Percentiles rank a stretch among this genome's conserved stretches.
Evolutionary conservation across 83 land plant genomes (phyloP).

Genomic region (Thuja plicata): DNA sequence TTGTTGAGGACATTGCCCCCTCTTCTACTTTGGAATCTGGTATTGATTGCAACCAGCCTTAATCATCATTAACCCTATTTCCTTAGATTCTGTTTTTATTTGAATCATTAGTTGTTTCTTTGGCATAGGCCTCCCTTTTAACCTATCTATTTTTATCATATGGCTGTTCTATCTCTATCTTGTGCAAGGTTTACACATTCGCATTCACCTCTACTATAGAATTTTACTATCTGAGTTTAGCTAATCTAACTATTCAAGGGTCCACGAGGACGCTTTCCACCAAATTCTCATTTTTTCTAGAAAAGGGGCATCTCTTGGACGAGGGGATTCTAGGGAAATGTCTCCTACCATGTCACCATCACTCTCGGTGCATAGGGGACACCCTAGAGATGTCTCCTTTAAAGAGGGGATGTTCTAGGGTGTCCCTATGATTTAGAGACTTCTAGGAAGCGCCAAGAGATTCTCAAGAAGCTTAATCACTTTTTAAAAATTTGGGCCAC

Average conservation of each 20-base stretch:
- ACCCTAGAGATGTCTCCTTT: no score
- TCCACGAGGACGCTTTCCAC: no score
- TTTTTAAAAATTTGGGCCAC: no score
- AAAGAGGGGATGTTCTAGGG: no score
- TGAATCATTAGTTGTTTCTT: not conserved
- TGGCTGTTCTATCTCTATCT: not conserved
- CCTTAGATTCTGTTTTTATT: not conserved
- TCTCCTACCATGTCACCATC: no score
- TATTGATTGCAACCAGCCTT: not conserved
- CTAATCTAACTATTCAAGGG: not conserved
- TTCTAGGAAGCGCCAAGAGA: no score
- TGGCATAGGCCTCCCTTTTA: not conserved
- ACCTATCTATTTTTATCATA: not conserved
- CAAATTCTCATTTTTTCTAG: no score
- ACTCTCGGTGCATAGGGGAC: no score
- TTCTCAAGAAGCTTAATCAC: no score
- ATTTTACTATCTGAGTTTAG: not conserved
- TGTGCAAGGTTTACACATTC: not conserved
- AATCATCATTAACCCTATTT: not conserved
- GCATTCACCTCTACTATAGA: not conserved
- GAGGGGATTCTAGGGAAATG: no score
- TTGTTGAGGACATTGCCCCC: not conserved
- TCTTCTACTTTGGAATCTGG: not conserved
- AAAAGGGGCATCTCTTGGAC: no score
- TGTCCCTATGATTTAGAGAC: no score